Conservation (phyloP, 1,139 yeast species). For the Candida sp. region DNA sequence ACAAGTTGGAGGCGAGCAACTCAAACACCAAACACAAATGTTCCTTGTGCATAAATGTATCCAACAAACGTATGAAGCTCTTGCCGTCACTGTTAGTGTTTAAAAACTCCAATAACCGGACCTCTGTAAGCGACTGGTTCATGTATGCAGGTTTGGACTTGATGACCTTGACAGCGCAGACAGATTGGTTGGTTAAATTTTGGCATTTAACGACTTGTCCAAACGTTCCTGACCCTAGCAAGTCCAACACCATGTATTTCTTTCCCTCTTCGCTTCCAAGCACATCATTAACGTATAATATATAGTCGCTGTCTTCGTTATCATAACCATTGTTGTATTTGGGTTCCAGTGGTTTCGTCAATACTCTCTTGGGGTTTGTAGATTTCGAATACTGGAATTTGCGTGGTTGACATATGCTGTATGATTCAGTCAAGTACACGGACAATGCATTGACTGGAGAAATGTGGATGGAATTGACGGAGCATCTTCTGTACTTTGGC, state of each 20-base stretch:
- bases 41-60: slow-evolving; percentile 90
- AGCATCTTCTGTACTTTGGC: slow-evolving; percentile 83
- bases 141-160: slow-evolving; percentile 92
- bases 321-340: slow-evolving; percentile 83
- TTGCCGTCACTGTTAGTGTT: slow-evolving; percentile 77
- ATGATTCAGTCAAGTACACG: slow-evolving; percentile 77
- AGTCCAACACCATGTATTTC: slow-evolving; percentile 86
- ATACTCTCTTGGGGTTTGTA: slow-evolving; percentile 88
- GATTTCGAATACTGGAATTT: slow-evolving; percentile 81
- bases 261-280: slow-evolving; percentile 89
- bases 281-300: slow-evolving; percentile 91
- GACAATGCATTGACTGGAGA: slow-evolving; percentile 92
- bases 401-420: slow-evolving; percentile 84
- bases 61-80: slow-evolving; percentile 78
- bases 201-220: slow-evolving; percentile 99
- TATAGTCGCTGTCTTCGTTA: slow-evolving; percentile 89
- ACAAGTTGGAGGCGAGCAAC: slow-evolving; percentile 82
- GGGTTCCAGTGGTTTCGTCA: slow-evolving; percentile 93
- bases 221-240: slow-evolving; percentile 96
- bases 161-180: slow-evolving; percentile 94
- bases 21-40: slow-evolving; percentile 95
- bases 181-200: slow-evolving; percentile 83
- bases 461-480: slow-evolving; percentile 75
- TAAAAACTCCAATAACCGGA: slow-evolving; percentile 79
- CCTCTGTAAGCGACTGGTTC: slow-evolving; percentile 93